Evolutionary conservation across 1,284 basidiomycete species (phyloP).

Genomic region (Rugosomyces carneus): DNA sequence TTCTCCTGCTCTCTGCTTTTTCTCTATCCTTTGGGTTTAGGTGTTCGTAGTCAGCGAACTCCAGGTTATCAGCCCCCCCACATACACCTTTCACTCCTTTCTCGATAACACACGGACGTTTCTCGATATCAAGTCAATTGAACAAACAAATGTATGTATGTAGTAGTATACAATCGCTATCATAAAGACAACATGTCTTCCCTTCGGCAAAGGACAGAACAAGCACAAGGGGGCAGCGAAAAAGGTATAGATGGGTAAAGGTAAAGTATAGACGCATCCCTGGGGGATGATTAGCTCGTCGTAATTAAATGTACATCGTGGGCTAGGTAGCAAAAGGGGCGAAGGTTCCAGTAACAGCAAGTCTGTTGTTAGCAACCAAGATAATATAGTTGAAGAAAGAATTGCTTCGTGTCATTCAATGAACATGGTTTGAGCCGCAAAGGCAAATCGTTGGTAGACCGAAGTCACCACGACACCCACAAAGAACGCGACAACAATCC

Average conservation of each 20-base stretch:
- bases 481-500: conserved; percentile 16
- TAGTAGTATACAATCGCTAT: conserved; percentile 19
- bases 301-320: not conserved
- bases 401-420: conserved; percentile 2
- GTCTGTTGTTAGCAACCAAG: too few species aligned
- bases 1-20: too few species aligned
- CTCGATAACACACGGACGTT: conserved; percentile 8
- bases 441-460: conserved; percentile 11
- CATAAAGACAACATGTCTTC: not conserved
- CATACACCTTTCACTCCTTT: not conserved
- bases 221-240: not conserved
- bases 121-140: conserved; percentile 6
- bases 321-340: not conserved
- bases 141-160: conserved; percentile 19
- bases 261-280: not conserved
- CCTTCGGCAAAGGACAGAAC: not conserved
- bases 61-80: too few species aligned
- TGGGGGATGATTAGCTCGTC: not conserved
- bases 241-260: not conserved
- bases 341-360: too few species aligned
- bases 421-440: conserved; percentile 10
- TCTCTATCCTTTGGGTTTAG: too few species aligned
- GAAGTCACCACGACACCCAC: conserved; percentile 15
- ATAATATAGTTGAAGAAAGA: too few species aligned
- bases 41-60: too few species aligned